Conservation (phyloP, 2,329 filamentous ascomycete species). For the Penicillium olsonii region DNA sequence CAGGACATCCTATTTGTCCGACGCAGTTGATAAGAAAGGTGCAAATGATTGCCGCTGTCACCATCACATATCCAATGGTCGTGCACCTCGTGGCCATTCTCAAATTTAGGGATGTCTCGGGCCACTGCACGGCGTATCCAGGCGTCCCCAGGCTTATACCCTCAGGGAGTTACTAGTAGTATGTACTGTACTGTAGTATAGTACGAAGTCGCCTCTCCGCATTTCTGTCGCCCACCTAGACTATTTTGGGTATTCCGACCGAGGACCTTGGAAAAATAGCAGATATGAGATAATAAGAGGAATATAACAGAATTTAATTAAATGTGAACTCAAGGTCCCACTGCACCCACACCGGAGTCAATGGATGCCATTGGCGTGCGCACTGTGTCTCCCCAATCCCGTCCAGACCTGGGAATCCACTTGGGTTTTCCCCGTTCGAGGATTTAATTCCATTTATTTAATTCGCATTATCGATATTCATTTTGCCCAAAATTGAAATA, state of each 20-base stretch:
- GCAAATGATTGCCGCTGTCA: slow-evolving; percentile 27
- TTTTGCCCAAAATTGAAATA: neutral
- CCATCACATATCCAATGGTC: slow-evolving; percentile 22
- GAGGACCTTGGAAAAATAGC: neutral
- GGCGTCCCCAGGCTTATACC: too few relatives aligned
- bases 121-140: neutral
- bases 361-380: slow-evolving; percentile 10
- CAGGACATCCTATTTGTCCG: slow-evolving; percentile 10
- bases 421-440: too few relatives aligned
- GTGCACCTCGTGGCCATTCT: slow-evolving; percentile 24
- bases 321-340: neutral
- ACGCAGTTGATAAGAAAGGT: slow-evolving; percentile 21
- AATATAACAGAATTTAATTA: neutral
- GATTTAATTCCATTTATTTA: neutral
- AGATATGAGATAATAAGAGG: neutral
- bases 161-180: too few relatives aligned
- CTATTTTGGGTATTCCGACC: neutral
- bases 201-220: slow-evolving; percentile 15
- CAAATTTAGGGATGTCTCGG: slow-evolving; percentile 4
- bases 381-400: slow-evolving; percentile 20
- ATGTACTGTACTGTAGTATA: too few relatives aligned
- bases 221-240: slow-evolving; percentile 16
- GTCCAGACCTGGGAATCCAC: slow-evolving; percentile 14
- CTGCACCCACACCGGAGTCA: neutral
- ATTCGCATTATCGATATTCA: neutral